These are phyloP conservation scores for Glycine latifolia DNA, from an alignment of 306 rosid species.

Conservation along the genomic window DNA sequence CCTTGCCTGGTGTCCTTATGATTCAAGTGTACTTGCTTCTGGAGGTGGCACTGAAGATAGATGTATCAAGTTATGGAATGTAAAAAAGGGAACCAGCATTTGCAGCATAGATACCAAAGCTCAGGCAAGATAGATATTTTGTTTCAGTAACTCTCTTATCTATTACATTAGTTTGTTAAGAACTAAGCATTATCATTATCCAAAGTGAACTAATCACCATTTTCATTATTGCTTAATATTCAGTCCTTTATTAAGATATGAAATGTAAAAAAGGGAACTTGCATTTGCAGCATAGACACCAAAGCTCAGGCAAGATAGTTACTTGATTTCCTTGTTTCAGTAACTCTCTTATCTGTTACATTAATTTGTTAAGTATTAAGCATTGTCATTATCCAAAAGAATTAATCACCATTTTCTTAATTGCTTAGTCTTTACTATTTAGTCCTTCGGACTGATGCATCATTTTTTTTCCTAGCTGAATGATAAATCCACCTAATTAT, in stretches of 20 bases:
- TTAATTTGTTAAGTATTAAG: background rate
- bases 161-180: background rate
- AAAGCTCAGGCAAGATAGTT: too few species aligned
- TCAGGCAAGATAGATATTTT: slow-evolving; percentile 60
- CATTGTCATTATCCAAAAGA: slow-evolving; percentile 26
- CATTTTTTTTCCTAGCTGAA: background rate
- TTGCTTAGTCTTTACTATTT: background rate
- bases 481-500: background rate
- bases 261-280: too few species aligned
- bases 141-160: background rate
- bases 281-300: too few species aligned
- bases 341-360: too few species aligned
- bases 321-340: too few species aligned
- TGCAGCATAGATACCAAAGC: slow-evolving; percentile 67
- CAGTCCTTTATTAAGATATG: background rate
- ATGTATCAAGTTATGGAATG: slow-evolving; percentile 77
- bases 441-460: slow-evolving; percentile 12
- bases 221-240: background rate
- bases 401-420: slow-evolving; percentile 1
- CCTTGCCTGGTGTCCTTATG: slow-evolving; percentile 88
- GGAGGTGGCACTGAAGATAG: slow-evolving; percentile 86
- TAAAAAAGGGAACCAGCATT: slow-evolving; percentile 63
- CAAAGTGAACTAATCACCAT: background rate
- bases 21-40: slow-evolving; percentile 69
- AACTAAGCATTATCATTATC: slow-evolving; percentile 23